These are phyloP conservation scores for Daldinia sp. DNA, from an alignment of 2,329 filamentous ascomycete species.

Conservation along the genomic window DNA sequence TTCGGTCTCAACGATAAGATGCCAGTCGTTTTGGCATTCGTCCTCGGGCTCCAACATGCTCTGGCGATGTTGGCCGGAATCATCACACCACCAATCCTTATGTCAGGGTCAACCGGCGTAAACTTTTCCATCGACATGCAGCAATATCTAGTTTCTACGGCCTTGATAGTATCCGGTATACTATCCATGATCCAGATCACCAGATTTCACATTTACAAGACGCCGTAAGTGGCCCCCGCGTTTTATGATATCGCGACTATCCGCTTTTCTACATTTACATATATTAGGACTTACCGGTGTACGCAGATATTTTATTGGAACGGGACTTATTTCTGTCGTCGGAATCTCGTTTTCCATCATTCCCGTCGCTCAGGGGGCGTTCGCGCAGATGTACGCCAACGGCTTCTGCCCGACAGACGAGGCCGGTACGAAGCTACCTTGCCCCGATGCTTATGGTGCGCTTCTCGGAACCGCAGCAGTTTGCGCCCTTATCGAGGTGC, in stretches of 20 bases:
- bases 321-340: constrained; percentile 81
- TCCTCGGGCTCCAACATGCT: constrained; percentile 82
- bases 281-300: constrained; percentile 1
- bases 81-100: constrained; percentile 80
- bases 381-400: constrained; percentile 79
- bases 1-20: constrained; percentile 84
- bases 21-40: constrained; percentile 75
- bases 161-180: constrained; percentile 80
- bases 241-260: background rate
- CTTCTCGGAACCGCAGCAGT: constrained; percentile 74
- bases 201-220: constrained; percentile 74
- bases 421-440: constrained; percentile 73
- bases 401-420: constrained; percentile 69
- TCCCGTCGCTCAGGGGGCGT: constrained; percentile 74
- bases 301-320: constrained; percentile 75
- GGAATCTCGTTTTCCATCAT: constrained; percentile 82
- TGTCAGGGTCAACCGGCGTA: constrained; percentile 67
- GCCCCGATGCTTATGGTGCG: constrained; percentile 78
- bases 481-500: constrained; percentile 74
- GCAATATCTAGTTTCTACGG: constrained; percentile 81
- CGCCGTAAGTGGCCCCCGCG: constrained; percentile 54
- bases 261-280: background rate
- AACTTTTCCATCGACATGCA: constrained; percentile 68
- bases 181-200: constrained; percentile 81
- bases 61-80: constrained; percentile 79